Base-by-base conservation (phyloP, 2,329 filamentous ascomycete species). In the Botryotinia calthae region DNA sequence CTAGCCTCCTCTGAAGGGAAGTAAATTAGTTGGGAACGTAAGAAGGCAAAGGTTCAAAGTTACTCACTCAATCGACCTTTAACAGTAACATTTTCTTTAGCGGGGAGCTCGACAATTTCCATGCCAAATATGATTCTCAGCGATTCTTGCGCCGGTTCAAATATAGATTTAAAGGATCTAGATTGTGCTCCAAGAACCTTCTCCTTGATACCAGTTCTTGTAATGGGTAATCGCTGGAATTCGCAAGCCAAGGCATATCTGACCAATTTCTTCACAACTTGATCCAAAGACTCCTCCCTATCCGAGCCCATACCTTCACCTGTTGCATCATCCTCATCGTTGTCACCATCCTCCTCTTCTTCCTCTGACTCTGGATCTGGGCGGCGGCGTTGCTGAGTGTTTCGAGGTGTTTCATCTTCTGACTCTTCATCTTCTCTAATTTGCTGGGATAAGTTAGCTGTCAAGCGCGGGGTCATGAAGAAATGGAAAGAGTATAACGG, bases 81-180 rank as follows among this genome's bases (percentile, higher is more conserved):
- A 48, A 97, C 83, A 0, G 94, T 94, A 66, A 93, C 87, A 82
- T 94, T 97, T 79, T 98, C 95, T 79, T 88, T 88, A 1, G 87
- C 85, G 0, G 96, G 94, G 67, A 98, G 85, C 82, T 98, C 95
- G 6, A 89, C 86, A 86, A 99, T 88, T 81, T 95, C 88, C 94
- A 98, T 97, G n/a, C 96, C 96, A 82, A 97, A 98, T 1, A 90
- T 87, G 2, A 84, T 83, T 65, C 86, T 85, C 54, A 99, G 84
- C 76, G 92, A 88, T 48, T 84, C 82, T 81, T 99, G 95, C 59
- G 95, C 93, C 58, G 87, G 85, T 0, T 88, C 87, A 79, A 97
- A 98, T 5, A 98, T 89, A 20, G 83, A 81, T 80, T 90, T 94
- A 81, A 98, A 98, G 51, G 89, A 86, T 10, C 89, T 84, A 14